A percentile compares a stretch with the other conserved stretches of the same genome.
Evolutionary conservation across 2,329 filamentous ascomycete species (phyloP).

Genomic region (Arthrobotrys megalospora): DNA sequence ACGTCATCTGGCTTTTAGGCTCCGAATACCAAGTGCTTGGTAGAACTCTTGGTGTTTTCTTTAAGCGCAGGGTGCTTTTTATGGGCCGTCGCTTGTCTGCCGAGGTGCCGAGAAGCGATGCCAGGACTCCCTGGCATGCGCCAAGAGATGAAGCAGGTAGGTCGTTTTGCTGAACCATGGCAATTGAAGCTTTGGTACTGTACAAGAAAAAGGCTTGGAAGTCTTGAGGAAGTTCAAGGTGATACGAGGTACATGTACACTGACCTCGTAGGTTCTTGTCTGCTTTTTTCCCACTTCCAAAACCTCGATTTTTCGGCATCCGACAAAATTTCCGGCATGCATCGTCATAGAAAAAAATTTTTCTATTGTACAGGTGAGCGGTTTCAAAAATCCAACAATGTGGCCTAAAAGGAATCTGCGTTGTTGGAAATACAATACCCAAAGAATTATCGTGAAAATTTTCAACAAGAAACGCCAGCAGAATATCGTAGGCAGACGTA

Average conservation of each 20-base stretch:
- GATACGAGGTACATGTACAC: constrained; percentile 29
- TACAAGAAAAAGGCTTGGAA: constrained; percentile 10
- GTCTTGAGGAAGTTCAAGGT: constrained; percentile 1
- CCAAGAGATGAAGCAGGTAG: constrained; percentile 46
- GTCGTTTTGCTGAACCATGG: constrained; percentile 27
- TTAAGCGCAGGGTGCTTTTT: constrained; percentile 41
- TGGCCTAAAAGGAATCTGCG: constrained; percentile 25
- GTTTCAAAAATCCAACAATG: constrained; percentile 31
- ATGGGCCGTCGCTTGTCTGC: constrained; percentile 48
- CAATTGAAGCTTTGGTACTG: constrained; percentile 25
- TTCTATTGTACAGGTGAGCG: not conserved
- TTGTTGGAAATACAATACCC: constrained; percentile 18
- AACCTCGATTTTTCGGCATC: not conserved
- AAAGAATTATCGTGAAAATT: constrained; percentile 17
- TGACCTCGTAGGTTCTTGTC: not conserved
- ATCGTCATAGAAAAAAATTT: not conserved
- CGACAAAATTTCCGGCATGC: constrained; percentile 16
- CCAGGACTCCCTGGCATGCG: constrained; percentile 22
- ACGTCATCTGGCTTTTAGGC: constrained; percentile 52
- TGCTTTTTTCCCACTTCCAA: not conserved
- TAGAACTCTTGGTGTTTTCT: constrained; percentile 32
- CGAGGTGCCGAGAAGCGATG: constrained; percentile 48
- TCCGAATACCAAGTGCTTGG: constrained; percentile 51
- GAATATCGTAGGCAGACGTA: constrained; percentile 2
- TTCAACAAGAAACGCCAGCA: not conserved